Evolutionary conservation across 768 basidiomycete species (phyloP), one percentile per base, ranked within the genome.

Genomic region (Leccinum variicolor): DNA sequence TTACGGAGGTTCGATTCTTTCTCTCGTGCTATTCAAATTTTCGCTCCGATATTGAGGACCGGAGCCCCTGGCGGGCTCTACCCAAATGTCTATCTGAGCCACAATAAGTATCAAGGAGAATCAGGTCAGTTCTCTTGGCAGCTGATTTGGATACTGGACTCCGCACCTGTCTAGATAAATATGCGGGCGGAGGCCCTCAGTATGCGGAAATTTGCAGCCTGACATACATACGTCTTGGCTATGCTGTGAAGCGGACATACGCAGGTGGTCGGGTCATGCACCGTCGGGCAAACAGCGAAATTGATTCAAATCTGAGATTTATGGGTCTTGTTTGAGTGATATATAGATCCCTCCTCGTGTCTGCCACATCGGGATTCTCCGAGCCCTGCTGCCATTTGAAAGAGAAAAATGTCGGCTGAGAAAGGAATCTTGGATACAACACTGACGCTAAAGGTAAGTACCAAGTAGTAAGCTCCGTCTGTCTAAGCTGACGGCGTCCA

Each of bases 221-320:
- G 31, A 41, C 53, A 39, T 4, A 14, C 33, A 17, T 28, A 46
- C 41, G 39, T 52, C 33, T 55, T 14, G 33, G 46, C 48, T 54
- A 62, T 62, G 19, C 56, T 41, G 53, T 29, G 57, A 53, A 48
- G 55, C 47, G 55, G 47, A 15, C 39, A 50, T 33, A 33, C 31
- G 21, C 31, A 19, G 31, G 48, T 50, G 51, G 51, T 50, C 6
- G 49, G 49, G 19, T 48, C 47, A 48, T 17, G 13, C 59, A 59
- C 46, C 34, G 55, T 58, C 49, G 26, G 50, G 43, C 53, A 49
- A 31, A 48, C 31, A 46, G 50, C 54, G 57, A 61, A 64, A 54
- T 60, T 52, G 60, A 49, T 19, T 52, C 46, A 39, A 68, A 71
- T 72, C 72, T 73, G 50, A 73, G 68, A 70, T 71, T 73, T 53